These are phyloP conservation scores for Calonectria hongkongensis DNA, from an alignment of 2,329 filamentous ascomycete species.

Conservation along the genomic window DNA sequence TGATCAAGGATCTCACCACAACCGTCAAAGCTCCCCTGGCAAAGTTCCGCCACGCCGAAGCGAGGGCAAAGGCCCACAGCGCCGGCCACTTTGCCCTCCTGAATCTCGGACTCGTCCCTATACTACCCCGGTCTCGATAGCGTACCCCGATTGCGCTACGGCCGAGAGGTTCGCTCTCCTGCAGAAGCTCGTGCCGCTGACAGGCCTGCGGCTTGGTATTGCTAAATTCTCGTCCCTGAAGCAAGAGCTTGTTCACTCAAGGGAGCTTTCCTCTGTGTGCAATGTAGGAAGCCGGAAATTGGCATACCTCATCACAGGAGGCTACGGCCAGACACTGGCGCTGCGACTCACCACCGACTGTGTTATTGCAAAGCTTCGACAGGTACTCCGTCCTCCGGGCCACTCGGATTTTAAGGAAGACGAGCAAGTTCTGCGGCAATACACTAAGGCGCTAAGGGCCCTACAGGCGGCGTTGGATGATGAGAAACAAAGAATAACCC, in stretches of 20 bases:
- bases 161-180: constrained; percentile 24
- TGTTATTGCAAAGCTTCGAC: constrained; percentile 32
- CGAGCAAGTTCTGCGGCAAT: constrained; percentile 18
- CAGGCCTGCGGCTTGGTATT: constrained; percentile 34
- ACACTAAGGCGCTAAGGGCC: constrained; percentile 32
- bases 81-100: not conserved
- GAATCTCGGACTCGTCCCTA: not conserved
- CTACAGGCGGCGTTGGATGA: constrained; percentile 38
- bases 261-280: constrained; percentile 5
- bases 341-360: constrained; percentile 35
- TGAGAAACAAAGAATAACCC: constrained; percentile 33
- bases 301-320: constrained; percentile 29
- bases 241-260: constrained; percentile 1
- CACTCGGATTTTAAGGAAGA: not conserved
- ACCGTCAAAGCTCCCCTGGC: not conserved
- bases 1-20: not conserved
- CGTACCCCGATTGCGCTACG: constrained; percentile 12
- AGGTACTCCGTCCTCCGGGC: constrained; percentile 6
- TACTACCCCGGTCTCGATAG: constrained; percentile 20
- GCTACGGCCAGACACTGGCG: constrained; percentile 21
- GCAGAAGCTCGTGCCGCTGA: constrained; percentile 33
- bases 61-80: not conserved
- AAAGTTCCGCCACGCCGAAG: not conserved
- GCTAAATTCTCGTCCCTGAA: constrained; percentile 22
- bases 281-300: constrained; percentile 30